Percentiles rank a stretch among this genome's conserved stretches.
Evolutionary conservation across 2,329 filamentous ascomycete species (phyloP).

Genomic region (Aspergillus tubingensis): DNA sequence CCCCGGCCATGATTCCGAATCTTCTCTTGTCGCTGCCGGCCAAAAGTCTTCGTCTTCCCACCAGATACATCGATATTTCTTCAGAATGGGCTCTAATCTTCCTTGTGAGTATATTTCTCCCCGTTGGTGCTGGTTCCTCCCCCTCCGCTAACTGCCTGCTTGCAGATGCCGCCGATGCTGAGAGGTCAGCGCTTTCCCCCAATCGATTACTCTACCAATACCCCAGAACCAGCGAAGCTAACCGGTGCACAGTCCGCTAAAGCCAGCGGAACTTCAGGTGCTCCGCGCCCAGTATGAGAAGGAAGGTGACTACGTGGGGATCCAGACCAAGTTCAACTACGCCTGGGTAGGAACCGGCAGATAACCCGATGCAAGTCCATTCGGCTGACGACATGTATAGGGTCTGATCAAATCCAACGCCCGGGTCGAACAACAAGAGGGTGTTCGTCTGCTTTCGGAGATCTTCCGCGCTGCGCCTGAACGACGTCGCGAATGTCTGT

Average conservation of each 20-base stretch:
- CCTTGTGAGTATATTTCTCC: slow-evolving; percentile 46
- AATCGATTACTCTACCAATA: slow-evolving; percentile 10
- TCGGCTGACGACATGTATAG: slow-evolving; percentile 47
- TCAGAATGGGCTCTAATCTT: slow-evolving; percentile 49
- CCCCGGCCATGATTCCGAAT: slow-evolving; percentile 10
- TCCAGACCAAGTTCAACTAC: slow-evolving; percentile 99
- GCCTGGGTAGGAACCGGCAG: slow-evolving; percentile 72
- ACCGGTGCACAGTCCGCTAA: slow-evolving; percentile 68
- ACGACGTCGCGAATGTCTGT: slow-evolving; percentile 93
- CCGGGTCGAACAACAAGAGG: slow-evolving; percentile 87
- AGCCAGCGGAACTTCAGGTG: slow-evolving; percentile 88
- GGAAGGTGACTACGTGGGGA: slow-evolving; percentile 92
- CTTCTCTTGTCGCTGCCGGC: neutral
- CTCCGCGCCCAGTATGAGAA: slow-evolving; percentile 94
- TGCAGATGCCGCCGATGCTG: slow-evolving; percentile 93
- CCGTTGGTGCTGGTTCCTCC: neutral
- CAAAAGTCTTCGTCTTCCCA: neutral
- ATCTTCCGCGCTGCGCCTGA: slow-evolving; percentile 95
- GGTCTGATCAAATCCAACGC: slow-evolving; percentile 90
- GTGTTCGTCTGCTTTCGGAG: slow-evolving; percentile 88
- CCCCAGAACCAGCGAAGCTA: slow-evolving; percentile 7
- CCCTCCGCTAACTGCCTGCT: slow-evolving; percentile 1
- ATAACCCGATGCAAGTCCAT: neutral
- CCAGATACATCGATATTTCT: neutral
- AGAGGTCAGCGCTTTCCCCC: slow-evolving; percentile 62